Evolutionary conservation across 192 early-diverging fungal species (phyloP).

Genomic region (Coemansia asiatica): DNA sequence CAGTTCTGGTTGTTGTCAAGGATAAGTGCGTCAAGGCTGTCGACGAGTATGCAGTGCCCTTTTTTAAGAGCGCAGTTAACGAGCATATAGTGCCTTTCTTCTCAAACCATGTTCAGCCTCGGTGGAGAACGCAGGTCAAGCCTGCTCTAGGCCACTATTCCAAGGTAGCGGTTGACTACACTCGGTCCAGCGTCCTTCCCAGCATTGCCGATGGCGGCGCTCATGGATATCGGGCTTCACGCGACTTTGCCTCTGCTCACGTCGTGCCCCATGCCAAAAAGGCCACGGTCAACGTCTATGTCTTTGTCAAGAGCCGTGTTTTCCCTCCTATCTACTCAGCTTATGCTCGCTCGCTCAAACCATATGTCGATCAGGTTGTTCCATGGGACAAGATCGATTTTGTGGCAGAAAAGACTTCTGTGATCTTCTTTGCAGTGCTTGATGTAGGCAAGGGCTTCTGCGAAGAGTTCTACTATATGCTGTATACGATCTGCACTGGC

Average conservation of each 20-base stretch:
- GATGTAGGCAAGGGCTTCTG: slow-evolving; percentile 18
- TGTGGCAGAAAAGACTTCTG: neutral
- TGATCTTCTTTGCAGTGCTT: neutral
- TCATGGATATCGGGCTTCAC: slow-evolving; percentile 7
- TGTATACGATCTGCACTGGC: slow-evolving; percentile 48
- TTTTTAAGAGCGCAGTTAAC: slow-evolving; percentile 17
- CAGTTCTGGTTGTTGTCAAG: slow-evolving; percentile 1
- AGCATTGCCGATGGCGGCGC: slow-evolving; percentile 32
- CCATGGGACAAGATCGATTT: slow-evolving; percentile 43
- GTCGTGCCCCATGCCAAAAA: slow-evolving; percentile 33
- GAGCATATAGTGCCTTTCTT: slow-evolving; percentile 44
- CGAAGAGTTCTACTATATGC: slow-evolving; percentile 51
- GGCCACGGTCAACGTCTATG: slow-evolving; percentile 22
- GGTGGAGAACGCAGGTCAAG: slow-evolving; percentile 42
- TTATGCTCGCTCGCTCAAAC: slow-evolving; percentile 34
- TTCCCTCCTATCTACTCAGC: slow-evolving; percentile 21
- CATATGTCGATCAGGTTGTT: slow-evolving; percentile 48
- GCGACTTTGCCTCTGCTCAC: slow-evolving; percentile 25
- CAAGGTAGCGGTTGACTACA: slow-evolving; percentile 31
- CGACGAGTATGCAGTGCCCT: slow-evolving; percentile 32
- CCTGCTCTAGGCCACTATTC: slow-evolving; percentile 36
- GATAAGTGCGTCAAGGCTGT: neutral
- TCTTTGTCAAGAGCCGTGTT: slow-evolving; percentile 21
- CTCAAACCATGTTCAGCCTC: slow-evolving; percentile 31
- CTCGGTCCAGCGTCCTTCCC: slow-evolving; percentile 31